A percentile compares a stretch with the other conserved stretches of the same genome.
phyloP scores from a whole-genome alignment of 768 basidiomycete species.

The Filobasidium floriforme region DNA sequence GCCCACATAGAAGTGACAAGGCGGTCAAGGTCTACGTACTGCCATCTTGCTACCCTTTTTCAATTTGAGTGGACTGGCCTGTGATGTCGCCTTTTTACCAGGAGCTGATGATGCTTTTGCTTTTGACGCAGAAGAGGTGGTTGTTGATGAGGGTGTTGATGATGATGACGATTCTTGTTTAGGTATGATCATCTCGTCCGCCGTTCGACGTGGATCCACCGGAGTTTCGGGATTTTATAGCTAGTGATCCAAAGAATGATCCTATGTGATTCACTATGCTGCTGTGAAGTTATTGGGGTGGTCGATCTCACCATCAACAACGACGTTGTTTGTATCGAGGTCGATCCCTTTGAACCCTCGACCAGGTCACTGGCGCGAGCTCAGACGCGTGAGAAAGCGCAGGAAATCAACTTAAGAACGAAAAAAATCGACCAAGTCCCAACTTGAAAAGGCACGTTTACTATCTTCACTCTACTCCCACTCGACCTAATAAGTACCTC shows the following conservation, averaged over 20 bases:
- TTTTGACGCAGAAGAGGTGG: not conserved
- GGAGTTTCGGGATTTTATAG: too few relatives aligned
- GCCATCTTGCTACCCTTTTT: conserved; percentile 7
- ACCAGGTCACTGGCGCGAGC: not conserved
- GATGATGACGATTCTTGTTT: too few relatives aligned
- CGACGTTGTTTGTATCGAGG: not conserved
- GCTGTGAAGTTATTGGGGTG: not conserved
- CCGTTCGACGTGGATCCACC: too few relatives aligned
- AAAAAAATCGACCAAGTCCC: not conserved
- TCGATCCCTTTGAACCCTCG: not conserved
- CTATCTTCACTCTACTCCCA: too few relatives aligned
- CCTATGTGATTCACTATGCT: not conserved
- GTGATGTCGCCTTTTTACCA: too few relatives aligned
- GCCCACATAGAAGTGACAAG: not conserved
- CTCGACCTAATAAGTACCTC: too few relatives aligned
- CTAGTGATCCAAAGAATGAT: not conserved
- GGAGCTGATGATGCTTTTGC: too few relatives aligned
- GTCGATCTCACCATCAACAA: not conserved
- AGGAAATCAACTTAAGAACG: not conserved
- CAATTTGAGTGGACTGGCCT: not conserved
- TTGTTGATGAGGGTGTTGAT: too few relatives aligned
- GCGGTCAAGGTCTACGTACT: not conserved
- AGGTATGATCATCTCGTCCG: too few relatives aligned
- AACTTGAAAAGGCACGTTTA: not conserved
- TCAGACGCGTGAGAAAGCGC: conserved; percentile 6